A percentile compares a stretch with the other conserved stretches of the same genome.
Evolutionary conservation across 352 stramenopile species (phyloP).

Genomic region (Pythium dissimile): DNA sequence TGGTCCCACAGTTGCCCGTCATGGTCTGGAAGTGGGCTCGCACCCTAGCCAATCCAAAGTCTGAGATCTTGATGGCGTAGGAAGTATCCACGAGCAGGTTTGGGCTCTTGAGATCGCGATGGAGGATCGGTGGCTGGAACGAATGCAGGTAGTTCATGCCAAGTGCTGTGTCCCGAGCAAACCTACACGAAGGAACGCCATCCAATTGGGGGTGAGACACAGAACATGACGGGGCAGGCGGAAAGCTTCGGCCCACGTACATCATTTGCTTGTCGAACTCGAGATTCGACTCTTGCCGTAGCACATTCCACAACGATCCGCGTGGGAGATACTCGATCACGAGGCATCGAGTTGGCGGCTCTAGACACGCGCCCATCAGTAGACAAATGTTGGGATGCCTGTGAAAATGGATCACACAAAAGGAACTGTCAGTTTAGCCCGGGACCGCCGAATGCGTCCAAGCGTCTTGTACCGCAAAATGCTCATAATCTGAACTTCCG

Average conservation of each 20-base stretch:
- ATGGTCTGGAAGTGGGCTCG: conserved; percentile 86
- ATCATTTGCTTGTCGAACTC: conserved; percentile 66
- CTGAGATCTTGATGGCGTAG: conserved; percentile 87
- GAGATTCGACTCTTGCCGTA: conserved; percentile 62
- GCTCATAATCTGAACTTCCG: conserved; percentile 89
- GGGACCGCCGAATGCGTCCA: no score
- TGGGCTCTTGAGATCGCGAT: conserved; percentile 85
- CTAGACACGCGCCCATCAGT: conserved; percentile 78
- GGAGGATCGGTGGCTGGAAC: conserved; percentile 82
- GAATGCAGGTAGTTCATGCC: conserved; percentile 89
- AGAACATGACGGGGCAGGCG: no score
- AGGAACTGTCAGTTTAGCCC: neutral
- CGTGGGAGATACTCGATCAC: conserved; percentile 84
- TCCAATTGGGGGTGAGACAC: neutral
- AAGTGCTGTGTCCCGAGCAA: conserved; percentile 73
- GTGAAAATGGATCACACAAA: neutral
- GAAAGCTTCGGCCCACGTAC: conserved; percentile 29
- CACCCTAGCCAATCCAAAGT: conserved; percentile 82
- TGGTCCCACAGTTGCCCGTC: conserved; percentile 84
- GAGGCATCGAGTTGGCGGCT: conserved; percentile 76
- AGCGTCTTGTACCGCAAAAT: conserved; percentile 83
- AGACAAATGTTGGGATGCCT: conserved; percentile 87
- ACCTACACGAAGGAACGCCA: conserved; percentile 28
- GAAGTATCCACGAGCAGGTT: conserved; percentile 78
- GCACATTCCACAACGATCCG: conserved; percentile 83